These are phyloP conservation scores for Xylariaceae sp. DNA, from an alignment of 2,329 filamentous ascomycete genomes.

Conservation along the genomic window DNA sequence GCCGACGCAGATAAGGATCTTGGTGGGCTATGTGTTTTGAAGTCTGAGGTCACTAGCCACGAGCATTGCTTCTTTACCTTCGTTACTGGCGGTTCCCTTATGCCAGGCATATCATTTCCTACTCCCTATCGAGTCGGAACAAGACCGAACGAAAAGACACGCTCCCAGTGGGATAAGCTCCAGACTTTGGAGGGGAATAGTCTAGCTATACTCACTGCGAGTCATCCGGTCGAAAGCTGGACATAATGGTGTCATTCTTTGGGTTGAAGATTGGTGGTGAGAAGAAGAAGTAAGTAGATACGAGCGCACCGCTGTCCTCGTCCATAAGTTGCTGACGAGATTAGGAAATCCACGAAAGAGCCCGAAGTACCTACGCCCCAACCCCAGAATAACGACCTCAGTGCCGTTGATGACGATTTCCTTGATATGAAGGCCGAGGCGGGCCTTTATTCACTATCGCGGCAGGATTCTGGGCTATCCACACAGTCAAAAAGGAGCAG, in stretches of 20 bases:
- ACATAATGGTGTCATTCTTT: constrained; percentile 55
- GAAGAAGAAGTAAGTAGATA: constrained; percentile 50
- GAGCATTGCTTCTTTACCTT: neutral
- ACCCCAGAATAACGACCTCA: constrained; percentile 21
- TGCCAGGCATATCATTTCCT: neutral
- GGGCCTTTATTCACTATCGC: constrained; percentile 27
- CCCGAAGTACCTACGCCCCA: constrained; percentile 24
- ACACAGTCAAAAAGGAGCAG: constrained; percentile 24
- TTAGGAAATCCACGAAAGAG: constrained; percentile 36
- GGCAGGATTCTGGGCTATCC: constrained; percentile 42
- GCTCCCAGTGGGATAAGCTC: neutral
- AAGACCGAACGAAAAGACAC: neutral
- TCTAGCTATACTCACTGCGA: neutral
- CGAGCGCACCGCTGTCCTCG: constrained; percentile 8
- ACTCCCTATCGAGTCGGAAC: neutral
- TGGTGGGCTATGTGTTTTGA: neutral
- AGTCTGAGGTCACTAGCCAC: neutral
- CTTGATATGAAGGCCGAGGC: constrained; percentile 17
- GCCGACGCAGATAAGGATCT: neutral
- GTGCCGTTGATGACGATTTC: constrained; percentile 10
- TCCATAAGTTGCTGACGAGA: constrained; percentile 15
- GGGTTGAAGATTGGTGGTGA: constrained; percentile 50
- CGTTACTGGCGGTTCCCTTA: neutral
- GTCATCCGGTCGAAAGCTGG: neutral
- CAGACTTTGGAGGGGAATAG: constrained; percentile 6